These are phyloP conservation scores for Eucalyptus pauciflora DNA, from an alignment of 345 rosid species.

Conservation along the genomic window DNA sequence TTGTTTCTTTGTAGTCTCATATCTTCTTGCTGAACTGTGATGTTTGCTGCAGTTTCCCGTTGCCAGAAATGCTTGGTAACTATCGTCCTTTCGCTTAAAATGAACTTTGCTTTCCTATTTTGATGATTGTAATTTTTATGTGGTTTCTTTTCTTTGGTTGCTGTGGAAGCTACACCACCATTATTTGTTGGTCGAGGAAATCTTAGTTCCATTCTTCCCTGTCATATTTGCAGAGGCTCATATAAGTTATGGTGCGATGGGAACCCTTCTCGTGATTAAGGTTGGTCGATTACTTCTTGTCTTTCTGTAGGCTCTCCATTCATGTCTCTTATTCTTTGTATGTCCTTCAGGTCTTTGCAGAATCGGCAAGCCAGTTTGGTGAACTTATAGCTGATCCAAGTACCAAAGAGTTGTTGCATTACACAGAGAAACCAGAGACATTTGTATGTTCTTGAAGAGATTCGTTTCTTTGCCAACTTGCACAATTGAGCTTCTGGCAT, in stretches of 20 bases:
- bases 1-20: conserved; percentile 48
- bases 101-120: neutral
- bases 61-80: conserved; percentile 83
- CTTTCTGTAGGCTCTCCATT: neutral
- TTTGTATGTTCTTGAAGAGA: conserved; percentile 47
- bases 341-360: conserved; percentile 65
- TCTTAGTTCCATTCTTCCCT: neutral
- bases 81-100: neutral
- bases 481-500: neutral
- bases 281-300: conserved; percentile 15
- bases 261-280: conserved; percentile 84
- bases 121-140: neutral
- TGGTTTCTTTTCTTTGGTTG: neutral
- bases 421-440: conserved; percentile 94
- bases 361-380: conserved; percentile 87
- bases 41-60: conserved; percentile 93
- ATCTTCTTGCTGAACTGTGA: conserved; percentile 90
- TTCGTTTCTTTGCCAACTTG: neutral
- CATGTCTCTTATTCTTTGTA: neutral
- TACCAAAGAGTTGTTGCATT: conserved; percentile 87
- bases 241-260: conserved; percentile 65
- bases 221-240: conserved; percentile 60
- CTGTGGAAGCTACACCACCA: neutral
- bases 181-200: neutral
- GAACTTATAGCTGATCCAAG: conserved; percentile 87